Conservation (phyloP, 345 rosid genomes). For the Eucalyptus dawsonii region DNA sequence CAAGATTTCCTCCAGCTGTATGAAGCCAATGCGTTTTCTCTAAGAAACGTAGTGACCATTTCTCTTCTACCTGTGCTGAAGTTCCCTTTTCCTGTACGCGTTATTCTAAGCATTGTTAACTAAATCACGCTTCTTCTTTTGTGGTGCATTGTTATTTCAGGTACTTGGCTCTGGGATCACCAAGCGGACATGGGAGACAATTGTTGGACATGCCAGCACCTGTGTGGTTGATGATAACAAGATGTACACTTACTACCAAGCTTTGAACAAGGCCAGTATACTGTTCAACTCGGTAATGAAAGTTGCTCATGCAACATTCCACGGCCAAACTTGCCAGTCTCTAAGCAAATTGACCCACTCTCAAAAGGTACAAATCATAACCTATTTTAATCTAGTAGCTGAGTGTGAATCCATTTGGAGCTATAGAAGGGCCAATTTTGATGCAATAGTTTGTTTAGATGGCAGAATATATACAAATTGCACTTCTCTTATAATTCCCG, state of each 20-base stretch:
- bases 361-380: slow-evolving; percentile 19
- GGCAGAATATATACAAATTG: not conserved
- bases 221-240: slow-evolving; percentile 46
- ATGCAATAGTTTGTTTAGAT: not conserved
- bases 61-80: not conserved
- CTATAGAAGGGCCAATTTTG: not conserved
- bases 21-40: not conserved
- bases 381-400: not conserved
- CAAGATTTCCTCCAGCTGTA: slow-evolving; percentile 9
- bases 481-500: not conserved
- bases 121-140: not conserved
- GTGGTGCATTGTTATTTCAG: slow-evolving; percentile 11
- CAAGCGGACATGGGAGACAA: slow-evolving; percentile 38
- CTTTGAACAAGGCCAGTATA: slow-evolving; percentile 11
- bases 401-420: not conserved
- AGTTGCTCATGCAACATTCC: slow-evolving; percentile 25
- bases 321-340: slow-evolving; percentile 2
- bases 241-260: slow-evolving; percentile 17
- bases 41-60: slow-evolving; percentile 28
- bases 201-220: slow-evolving; percentile 40
- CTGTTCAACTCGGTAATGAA: slow-evolving; percentile 38
- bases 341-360: slow-evolving; percentile 11
- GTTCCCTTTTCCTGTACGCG: not conserved
- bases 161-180: slow-evolving; percentile 26
- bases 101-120: not conserved